Percentiles rank a stretch among this genome's conserved stretches.
Conservation (phyloP, 371 early-diverging fungal genomes). For the Lichtheimia corymbifera region DNA sequence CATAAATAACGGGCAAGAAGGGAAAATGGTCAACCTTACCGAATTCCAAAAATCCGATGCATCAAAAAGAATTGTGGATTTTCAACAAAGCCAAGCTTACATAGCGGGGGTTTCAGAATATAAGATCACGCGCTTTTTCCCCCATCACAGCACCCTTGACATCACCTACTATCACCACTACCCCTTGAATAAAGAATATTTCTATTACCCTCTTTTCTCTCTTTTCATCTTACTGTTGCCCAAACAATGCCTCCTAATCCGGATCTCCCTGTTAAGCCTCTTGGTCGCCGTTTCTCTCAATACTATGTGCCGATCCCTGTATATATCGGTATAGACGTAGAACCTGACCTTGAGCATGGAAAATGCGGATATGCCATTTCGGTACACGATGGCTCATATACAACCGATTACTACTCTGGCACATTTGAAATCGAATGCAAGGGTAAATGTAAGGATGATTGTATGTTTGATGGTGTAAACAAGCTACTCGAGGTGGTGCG, state of each 20-base stretch:
- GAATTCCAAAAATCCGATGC: no score
- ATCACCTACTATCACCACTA: not conserved
- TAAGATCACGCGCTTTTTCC: not conserved
- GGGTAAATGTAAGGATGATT: slow-evolving; percentile 17
- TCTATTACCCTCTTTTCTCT: slow-evolving; percentile 10
- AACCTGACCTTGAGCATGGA: slow-evolving; percentile 30
- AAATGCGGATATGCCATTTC: slow-evolving; percentile 44
- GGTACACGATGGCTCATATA: slow-evolving; percentile 64
- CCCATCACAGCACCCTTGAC: no score
- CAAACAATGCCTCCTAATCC: slow-evolving; percentile 36
- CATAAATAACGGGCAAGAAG: no score
- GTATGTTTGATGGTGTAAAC: slow-evolving; percentile 29
- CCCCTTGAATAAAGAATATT: not conserved
- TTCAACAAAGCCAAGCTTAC: no score
- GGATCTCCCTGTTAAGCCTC: slow-evolving; percentile 28
- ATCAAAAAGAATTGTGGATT: no score
- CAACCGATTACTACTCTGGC: slow-evolving; percentile 52
- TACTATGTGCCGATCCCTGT: slow-evolving; percentile 49
- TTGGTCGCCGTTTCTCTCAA: slow-evolving; percentile 35
- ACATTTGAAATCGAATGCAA: slow-evolving; percentile 17
- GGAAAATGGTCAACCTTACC: no score
- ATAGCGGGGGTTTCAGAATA: no score
- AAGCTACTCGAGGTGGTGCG: slow-evolving; percentile 43
- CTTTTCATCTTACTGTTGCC: not conserved
- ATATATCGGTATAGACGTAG: slow-evolving; percentile 65